phyloP scores from a whole-genome alignment of 495 filamentous ascomycete species.

The Hypoxylon lienhwacheense region DNA sequence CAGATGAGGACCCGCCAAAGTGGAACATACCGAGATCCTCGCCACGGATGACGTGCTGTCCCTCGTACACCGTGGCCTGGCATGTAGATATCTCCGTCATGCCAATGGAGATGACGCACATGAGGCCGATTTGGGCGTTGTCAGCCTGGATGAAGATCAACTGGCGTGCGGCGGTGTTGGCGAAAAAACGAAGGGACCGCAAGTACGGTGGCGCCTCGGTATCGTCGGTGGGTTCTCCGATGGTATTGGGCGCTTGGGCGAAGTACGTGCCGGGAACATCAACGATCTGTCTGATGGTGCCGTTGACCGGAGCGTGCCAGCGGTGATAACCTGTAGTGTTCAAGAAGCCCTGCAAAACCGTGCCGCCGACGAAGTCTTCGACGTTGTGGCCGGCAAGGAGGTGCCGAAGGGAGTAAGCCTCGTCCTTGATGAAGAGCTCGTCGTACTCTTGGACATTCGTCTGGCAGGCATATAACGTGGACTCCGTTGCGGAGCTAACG shows the following conservation, averaged over 20 bases:
- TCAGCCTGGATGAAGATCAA: slow-evolving; percentile 61
- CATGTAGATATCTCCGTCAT: slow-evolving; percentile 62
- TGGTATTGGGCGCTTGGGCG: slow-evolving; percentile 54
- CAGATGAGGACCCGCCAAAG: slow-evolving; percentile 60
- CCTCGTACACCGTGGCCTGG: slow-evolving; percentile 43
- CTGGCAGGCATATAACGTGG: slow-evolving; percentile 44
- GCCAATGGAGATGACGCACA: slow-evolving; percentile 57
- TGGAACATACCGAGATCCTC: slow-evolving; percentile 63
- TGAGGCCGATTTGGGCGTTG: slow-evolving; percentile 57
- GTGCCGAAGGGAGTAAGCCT: slow-evolving; percentile 54
- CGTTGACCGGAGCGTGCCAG: slow-evolving; percentile 59
- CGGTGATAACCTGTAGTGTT: slow-evolving; percentile 58
- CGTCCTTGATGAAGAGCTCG: slow-evolving; percentile 61
- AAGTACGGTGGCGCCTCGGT: slow-evolving; percentile 14
- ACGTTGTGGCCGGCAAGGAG: slow-evolving; percentile 51
- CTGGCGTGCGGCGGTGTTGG: slow-evolving; percentile 50
- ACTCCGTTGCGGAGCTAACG: slow-evolving; percentile 61
- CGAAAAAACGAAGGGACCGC: slow-evolving; percentile 52
- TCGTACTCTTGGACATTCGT: slow-evolving; percentile 41
- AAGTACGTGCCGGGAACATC: slow-evolving; percentile 59
- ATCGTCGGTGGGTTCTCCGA: slow-evolving; percentile 34
- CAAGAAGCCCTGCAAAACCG: slow-evolving; percentile 59
- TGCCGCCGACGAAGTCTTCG: slow-evolving; percentile 53
- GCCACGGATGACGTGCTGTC: slow-evolving; percentile 56
- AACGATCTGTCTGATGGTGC: slow-evolving; percentile 50